phyloP scores from a whole-genome alignment of 1,284 basidiomycete genomes.

The Cutaneotrichosporon cutaneum region DNA sequence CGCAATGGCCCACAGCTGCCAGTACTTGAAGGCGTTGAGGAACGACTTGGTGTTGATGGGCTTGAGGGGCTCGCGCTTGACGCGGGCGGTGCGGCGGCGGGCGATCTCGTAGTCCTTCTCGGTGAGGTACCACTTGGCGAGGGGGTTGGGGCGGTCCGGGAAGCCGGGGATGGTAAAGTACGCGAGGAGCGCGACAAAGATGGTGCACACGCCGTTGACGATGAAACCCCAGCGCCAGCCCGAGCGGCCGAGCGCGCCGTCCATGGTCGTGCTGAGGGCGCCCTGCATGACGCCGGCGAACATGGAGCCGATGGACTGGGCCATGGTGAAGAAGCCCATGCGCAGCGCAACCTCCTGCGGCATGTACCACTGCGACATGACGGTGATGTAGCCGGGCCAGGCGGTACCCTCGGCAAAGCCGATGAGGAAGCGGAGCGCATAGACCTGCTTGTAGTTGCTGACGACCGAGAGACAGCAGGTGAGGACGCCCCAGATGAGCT shows the following conservation, averaged over 20 bases:
- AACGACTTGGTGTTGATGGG: conserved; percentile 21
- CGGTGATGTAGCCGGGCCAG: conserved; percentile 20
- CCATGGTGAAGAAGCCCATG: conserved; percentile 28
- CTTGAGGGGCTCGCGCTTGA: conserved; percentile 25
- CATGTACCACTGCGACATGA: conserved; percentile 26
- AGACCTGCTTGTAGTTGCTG: conserved; percentile 12
- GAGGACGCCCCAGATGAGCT: conserved; percentile 20
- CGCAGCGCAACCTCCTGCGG: conserved; percentile 30
- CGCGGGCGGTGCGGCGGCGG: conserved; percentile 18
- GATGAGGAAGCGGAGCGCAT: conserved; percentile 26
- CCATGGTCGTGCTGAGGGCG: conserved; percentile 28
- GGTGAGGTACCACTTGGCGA: conserved; percentile 27
- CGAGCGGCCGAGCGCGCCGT: conserved; percentile 12
- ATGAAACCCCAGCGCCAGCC: conserved; percentile 32
- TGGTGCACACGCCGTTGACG: conserved; percentile 20
- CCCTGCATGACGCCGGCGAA: conserved; percentile 32
- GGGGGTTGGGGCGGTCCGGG: conserved; percentile 26
- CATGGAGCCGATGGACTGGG: conserved; percentile 26
- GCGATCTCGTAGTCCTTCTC: conserved; percentile 26
- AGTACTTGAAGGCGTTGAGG: conserved; percentile 18
- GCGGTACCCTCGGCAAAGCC: conserved; percentile 28
- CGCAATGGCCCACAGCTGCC: conserved; percentile 24
- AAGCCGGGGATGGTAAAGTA: conserved; percentile 15
- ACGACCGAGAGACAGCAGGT: conserved; percentile 17
- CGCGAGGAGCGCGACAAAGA: conserved; percentile 17